Conservation (phyloP, 352 stramenopile genomes). For the Thraustochytrium striatum region DNA sequence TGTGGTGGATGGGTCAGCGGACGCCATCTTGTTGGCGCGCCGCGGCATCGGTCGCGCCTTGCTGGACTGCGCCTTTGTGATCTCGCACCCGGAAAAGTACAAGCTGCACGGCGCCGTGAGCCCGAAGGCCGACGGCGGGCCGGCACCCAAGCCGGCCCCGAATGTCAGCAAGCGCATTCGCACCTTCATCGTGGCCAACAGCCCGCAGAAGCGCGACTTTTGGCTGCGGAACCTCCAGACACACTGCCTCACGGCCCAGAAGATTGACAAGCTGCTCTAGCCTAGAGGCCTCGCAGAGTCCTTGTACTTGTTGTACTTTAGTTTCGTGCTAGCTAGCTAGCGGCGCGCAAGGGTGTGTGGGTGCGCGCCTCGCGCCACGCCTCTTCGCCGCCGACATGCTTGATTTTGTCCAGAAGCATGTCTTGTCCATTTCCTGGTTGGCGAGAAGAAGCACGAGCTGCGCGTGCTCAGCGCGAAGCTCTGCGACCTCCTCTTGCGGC, state of each 20-base stretch:
- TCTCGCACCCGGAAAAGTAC: conserved; percentile 32
- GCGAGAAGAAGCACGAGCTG: conserved; percentile 11
- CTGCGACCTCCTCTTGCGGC: not conserved
- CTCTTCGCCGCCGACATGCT: conserved; percentile 20
- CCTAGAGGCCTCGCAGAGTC: too few species aligned
- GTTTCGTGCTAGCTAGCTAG: too few species aligned
- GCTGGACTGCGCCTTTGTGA: conserved; percentile 27
- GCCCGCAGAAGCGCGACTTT: conserved; percentile 4
- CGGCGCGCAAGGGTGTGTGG: too few species aligned
- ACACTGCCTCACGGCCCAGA: conserved; percentile 1
- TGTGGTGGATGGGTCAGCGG: not conserved
- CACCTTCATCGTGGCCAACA: conserved; percentile 35
- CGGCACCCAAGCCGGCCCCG: too few species aligned
- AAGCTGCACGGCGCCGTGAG: not conserved
- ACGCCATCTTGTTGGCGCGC: not conserved
- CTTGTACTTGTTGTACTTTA: too few species aligned
- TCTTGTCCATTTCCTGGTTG: conserved; percentile 33
- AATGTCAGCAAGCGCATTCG: conserved; percentile 21
- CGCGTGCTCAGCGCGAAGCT: not conserved
- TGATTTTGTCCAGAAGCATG: not conserved
- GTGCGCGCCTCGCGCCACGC: too few species aligned
- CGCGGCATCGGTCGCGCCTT: not conserved
- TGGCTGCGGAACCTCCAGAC: conserved; percentile 20
- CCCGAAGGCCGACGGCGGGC: not conserved
- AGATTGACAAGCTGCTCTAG: conserved; percentile 5